Evolutionary conservation across 148 eudicot species (phyloP), one percentile per base, ranked within the genome.

Genomic region (Rhododendron simsii): DNA sequence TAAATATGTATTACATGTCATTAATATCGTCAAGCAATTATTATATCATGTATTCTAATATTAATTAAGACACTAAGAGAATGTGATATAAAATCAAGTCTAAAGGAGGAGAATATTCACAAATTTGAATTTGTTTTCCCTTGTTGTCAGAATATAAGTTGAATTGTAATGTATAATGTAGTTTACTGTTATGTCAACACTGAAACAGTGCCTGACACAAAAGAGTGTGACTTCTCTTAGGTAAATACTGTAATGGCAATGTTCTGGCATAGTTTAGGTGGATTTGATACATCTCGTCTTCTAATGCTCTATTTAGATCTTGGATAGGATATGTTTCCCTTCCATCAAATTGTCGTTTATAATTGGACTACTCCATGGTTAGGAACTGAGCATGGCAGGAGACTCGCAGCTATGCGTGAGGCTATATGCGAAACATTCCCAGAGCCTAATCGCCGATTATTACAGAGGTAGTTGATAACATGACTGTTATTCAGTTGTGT

Each of bases 381-480:
- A 97, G 99, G 95, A 91, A 90, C 91, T 88, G 98, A 97, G 20
- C 98, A 96, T 85, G 85, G 90, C 90, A 95, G 85, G 90, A 94
- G 98, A 87, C 87, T 94, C 50, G 86, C 84, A 87, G 93, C 93
- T 85, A 94, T 97, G 98, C 98, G 96, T 82, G 88, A 90, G 57
- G 99, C 99, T 76, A 92, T 97, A 87, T 87, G 91, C 80, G 99
- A 97, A 88, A 95, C 99, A 87, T 97, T 97, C 83, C 99, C 99
- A 23, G 99, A 97, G 89, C 99, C 99, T 85, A 97, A 97, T 90
- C 95, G 99, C 63, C 93, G 93, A 75, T 89, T 97, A 84, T 89
- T 97, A 76, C 98, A 97, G 87, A 97, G 99, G 99, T 97, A 92
- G 15, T 37, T 74, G 55, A 53, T 76, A 47, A 48, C 86, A 67